These are phyloP conservation scores for Wickerhamiella qilinensis DNA, from an alignment of 805 yeast species.

Conservation along the genomic window DNA sequence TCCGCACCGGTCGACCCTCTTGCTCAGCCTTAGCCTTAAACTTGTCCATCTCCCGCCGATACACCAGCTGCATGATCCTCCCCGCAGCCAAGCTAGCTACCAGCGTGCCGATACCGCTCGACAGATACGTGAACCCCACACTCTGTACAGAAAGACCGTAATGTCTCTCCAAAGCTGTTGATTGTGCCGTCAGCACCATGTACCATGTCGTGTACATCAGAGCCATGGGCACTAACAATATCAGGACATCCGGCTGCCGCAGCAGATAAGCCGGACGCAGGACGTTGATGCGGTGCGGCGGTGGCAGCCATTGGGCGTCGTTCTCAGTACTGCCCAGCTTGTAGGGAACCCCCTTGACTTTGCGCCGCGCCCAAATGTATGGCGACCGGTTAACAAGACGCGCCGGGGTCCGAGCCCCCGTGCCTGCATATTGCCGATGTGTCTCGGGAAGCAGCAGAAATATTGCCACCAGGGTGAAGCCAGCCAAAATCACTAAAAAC, in stretches of 20 bases:
- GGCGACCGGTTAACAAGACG: constrained; percentile 14
- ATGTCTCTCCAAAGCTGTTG: constrained; percentile 33
- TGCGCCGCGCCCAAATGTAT: constrained; percentile 11
- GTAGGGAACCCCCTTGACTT: constrained; percentile 13
- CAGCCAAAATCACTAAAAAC: constrained; percentile 55
- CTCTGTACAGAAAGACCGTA: constrained; percentile 38
- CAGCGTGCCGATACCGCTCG: constrained; percentile 56
- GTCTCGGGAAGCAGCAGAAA: constrained; percentile 55
- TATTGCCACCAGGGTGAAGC: constrained; percentile 23
- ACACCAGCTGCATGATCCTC: constrained; percentile 35
- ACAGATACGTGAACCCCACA: constrained; percentile 57
- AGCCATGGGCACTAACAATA: constrained; percentile 40
- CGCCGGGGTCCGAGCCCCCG: constrained; percentile 40
- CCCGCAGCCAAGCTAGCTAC: constrained; percentile 48
- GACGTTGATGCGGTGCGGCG: constrained; percentile 8
- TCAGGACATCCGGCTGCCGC: constrained; percentile 28
- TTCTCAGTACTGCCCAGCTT: constrained; percentile 9
- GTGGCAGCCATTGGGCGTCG: constrained; percentile 12
- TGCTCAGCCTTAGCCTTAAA: constrained; percentile 12
- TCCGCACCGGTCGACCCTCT: constrained; percentile 14
- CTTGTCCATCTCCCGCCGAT: constrained; percentile 20
- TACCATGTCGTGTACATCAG: constrained; percentile 58
- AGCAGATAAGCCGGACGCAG: constrained; percentile 29
- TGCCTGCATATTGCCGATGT: constrained; percentile 52
- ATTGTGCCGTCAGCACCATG: constrained; percentile 46